Base-by-base conservation (phyloP, 169 alveolate species). In the Plasmodium relictum region DNA sequence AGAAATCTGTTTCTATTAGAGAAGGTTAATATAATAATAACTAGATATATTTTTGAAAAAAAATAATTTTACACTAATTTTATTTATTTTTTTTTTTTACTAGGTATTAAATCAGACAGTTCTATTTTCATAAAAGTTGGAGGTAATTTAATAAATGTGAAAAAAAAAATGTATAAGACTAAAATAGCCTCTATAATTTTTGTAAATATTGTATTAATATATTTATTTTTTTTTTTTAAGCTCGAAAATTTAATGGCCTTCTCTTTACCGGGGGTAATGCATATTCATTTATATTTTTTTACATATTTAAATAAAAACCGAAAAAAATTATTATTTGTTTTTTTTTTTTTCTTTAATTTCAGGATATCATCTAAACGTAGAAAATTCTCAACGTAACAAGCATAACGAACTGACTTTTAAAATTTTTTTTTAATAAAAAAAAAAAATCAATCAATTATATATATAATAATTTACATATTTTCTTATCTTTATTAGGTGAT, bases 101-200 rank as follows among this genome's bases (percentile, higher is more conserved):
- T 58, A 76, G 88, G 88, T 12, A 24, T 76, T 10, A 61, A 48
- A 45, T 24, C 88, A 54, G 88, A 76, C 44, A 76, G 88, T 54
- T 68, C 74, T 65, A 54, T 76, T 62, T 62, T 68, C 20, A n/a
- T 76, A 26, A 76, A 76, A 76, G 88, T 76, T 63, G 88, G 88
- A 61, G 73, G 88, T 76, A 76, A 76, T 31, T 24, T 59, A 59
- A 48, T 22, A 22, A 26, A 52, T 24, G 26, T 37, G 18, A 26
- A 0, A 10, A 39, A 72, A 72, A 37, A 10, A 10, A 0, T 42
- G 20, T 20, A 48, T 48, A 48, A 5, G 12, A 52, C 4, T 52
- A 10, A 9, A 9, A 9, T 52, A 9, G 7, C 20, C 20, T 12
- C 14, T 52, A n/a, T n/a, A 7, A 52, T 52, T 52, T 52, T 52